Conservation (phyloP, 768 basidiomycete genomes). For the Cubamyces sp. region DNA sequence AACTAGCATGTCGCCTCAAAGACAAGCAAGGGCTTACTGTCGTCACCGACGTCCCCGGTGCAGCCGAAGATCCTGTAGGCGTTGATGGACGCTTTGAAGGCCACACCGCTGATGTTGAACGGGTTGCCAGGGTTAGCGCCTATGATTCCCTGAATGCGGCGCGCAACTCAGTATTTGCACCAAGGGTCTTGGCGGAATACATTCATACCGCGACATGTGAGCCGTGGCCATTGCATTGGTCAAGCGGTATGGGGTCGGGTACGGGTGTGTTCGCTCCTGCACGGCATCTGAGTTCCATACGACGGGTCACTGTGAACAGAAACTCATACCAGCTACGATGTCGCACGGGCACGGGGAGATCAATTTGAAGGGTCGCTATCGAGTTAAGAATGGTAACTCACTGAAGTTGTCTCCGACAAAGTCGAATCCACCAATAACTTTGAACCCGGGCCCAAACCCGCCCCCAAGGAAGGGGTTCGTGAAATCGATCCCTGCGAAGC, state of each 20-base stretch:
- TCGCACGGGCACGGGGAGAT: not conserved
- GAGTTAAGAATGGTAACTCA: not conserved
- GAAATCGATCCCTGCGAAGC: conserved; percentile 53
- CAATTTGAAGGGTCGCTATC: not conserved
- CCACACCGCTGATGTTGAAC: conserved; percentile 73
- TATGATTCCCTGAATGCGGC: conserved; percentile 61
- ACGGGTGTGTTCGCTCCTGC: conserved; percentile 51
- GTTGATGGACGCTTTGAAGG: conserved; percentile 58
- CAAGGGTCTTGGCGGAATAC: conserved; percentile 17
- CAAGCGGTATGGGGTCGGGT: conserved; percentile 55
- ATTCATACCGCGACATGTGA: conserved; percentile 55
- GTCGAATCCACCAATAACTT: conserved; percentile 56
- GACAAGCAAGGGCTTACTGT: conserved; percentile 43
- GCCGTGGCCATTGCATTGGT: conserved; percentile 51
- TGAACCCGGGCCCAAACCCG: conserved; percentile 57
- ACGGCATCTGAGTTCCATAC: conserved; percentile 29
- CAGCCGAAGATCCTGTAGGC: conserved; percentile 69
- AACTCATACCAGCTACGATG: conserved; percentile 1
- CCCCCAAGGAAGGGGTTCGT: conserved; percentile 59
- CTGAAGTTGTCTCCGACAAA: conserved; percentile 59
- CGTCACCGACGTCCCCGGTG: conserved; percentile 49
- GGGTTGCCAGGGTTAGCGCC: conserved; percentile 61
- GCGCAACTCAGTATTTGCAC: conserved; percentile 39
- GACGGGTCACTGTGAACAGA: not conserved
- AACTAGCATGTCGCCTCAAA: conserved; percentile 32